Evolutionary conservation across 2,329 filamentous ascomycete genomes (phyloP).

Genomic region (Dactylellina sp.): DNA sequence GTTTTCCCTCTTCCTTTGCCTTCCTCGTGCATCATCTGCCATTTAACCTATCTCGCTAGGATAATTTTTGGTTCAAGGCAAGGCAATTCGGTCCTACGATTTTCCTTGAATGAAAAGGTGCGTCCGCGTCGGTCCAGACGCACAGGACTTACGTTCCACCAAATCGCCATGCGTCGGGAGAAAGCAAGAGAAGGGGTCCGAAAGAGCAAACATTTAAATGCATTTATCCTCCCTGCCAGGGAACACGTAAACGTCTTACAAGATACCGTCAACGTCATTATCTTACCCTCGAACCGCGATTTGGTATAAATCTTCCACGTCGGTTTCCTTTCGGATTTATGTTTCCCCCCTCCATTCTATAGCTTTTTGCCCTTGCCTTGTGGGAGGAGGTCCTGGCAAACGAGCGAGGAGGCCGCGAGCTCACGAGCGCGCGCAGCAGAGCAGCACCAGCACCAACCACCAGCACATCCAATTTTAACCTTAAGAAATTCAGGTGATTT

Average conservation of each 20-base stretch:
- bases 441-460: conserved; percentile 7
- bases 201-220: no score
- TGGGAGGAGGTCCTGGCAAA: conserved; percentile 41
- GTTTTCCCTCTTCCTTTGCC: conserved; percentile 31
- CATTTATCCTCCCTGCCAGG: conserved; percentile 26
- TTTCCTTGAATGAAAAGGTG: conserved; percentile 47
- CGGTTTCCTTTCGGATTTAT: background rate
- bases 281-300: conserved; percentile 25
- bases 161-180: conserved; percentile 9
- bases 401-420: conserved; percentile 39
- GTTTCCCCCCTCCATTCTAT: conserved; percentile 17
- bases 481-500: conserved; percentile 32
- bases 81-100: conserved; percentile 45
- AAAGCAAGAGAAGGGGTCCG: conserved; percentile 21
- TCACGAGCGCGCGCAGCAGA: conserved; percentile 46
- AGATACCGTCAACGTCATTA: conserved; percentile 46
- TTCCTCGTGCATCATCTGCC: conserved; percentile 38
- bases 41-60: conserved; percentile 54
- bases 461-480: conserved; percentile 30
- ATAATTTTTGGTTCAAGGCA: conserved; percentile 14
- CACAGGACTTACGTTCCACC: no score
- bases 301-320: conserved; percentile 13
- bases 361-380: conserved; percentile 27
- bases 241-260: conserved; percentile 53
- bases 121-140: no score